Conservation (phyloP, 768 basidiomycete species). For the Russula sp. region DNA sequence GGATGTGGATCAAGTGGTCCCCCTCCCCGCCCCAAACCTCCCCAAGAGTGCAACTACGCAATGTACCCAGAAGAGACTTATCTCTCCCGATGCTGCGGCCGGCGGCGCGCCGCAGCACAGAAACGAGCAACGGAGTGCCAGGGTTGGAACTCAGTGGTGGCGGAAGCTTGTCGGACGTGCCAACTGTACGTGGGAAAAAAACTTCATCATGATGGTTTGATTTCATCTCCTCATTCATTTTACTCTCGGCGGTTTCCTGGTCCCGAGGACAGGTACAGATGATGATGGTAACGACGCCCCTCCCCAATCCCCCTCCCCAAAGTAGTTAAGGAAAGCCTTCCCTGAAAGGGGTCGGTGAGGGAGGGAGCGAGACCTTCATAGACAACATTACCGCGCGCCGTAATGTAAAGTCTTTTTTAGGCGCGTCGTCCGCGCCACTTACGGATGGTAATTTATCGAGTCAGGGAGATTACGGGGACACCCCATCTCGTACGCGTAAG, state of each 20-base stretch:
- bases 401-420: not conserved
- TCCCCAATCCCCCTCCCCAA: not conserved
- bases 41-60: not conserved
- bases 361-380: not conserved
- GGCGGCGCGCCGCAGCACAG: not conserved
- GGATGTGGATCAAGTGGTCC: not conserved
- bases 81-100: conserved; percentile 12
- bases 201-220: not conserved
- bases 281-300: not conserved
- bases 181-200: not conserved
- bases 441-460: not conserved
- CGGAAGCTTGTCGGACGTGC: not conserved
- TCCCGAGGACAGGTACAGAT: not conserved
- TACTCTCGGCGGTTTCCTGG: not conserved
- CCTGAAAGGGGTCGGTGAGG: not conserved
- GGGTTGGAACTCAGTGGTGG: not conserved
- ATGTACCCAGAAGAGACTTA: conserved; percentile 14
- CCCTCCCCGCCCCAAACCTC: too few relatives aligned
- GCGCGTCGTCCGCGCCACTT: not conserved
- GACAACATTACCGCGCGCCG: not conserved
- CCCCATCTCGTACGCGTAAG: not conserved
- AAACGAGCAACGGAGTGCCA: not conserved
- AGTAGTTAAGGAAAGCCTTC: not conserved
- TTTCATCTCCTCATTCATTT: not conserved
- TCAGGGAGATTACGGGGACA: not conserved